Conservation (phyloP, 192 early-diverging fungal genomes). For the Gryganskiella cystojenkinii region DNA sequence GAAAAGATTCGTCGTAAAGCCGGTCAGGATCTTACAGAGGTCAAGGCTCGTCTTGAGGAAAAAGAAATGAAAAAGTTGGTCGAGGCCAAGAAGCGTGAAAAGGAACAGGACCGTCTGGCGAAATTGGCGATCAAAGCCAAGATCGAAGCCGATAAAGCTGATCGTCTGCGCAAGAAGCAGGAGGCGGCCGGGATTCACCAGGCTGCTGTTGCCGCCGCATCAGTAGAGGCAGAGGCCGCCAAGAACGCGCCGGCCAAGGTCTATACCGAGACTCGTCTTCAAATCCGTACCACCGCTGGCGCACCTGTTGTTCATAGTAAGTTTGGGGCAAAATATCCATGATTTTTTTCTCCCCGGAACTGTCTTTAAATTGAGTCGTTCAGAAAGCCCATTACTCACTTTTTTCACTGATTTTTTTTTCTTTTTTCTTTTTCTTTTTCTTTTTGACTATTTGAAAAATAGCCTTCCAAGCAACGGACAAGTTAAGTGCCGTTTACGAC, state of each 20-base stretch:
- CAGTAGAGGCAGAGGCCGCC: constrained; percentile 26
- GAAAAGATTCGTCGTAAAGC: constrained; percentile 81
- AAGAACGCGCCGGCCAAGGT: constrained; percentile 61
- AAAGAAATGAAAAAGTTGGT: constrained; percentile 80
- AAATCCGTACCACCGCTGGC: constrained; percentile 72
- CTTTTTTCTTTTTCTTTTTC: not conserved
- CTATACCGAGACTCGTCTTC: constrained; percentile 80
- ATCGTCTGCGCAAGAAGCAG: constrained; percentile 69
- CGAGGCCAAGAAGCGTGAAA: constrained; percentile 77
- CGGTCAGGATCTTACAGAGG: constrained; percentile 75
- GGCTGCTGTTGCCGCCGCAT: constrained; percentile 39
- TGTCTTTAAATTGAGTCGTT: no score
- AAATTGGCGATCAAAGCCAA: constrained; percentile 80
- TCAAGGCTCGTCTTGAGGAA: constrained; percentile 76
- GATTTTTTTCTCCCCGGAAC: not conserved
- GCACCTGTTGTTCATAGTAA: constrained; percentile 42
- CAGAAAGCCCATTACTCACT: not conserved
- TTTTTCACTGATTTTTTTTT: not conserved
- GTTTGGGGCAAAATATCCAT: not conserved
- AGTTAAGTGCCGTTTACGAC: constrained; percentile 68
- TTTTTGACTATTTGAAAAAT: constrained; percentile 21
- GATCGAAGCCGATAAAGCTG: constrained; percentile 84
- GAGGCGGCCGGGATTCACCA: constrained; percentile 29
- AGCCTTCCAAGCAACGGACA: constrained; percentile 69
- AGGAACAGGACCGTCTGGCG: constrained; percentile 80